phyloP scores from a whole-genome alignment of 306 rosid species.

The Lupinus albus region DNA sequence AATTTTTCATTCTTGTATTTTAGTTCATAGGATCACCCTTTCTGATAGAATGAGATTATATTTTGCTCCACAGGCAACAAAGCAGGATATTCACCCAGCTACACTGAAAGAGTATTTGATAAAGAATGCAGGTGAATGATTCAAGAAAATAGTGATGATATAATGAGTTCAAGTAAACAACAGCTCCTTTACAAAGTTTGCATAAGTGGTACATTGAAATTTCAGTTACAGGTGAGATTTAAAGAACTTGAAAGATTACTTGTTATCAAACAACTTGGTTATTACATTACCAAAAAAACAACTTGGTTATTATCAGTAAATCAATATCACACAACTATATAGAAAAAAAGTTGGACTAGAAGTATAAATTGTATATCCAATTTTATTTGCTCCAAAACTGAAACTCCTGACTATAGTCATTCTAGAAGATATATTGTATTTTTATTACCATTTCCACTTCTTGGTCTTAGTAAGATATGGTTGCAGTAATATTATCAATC shows the following conservation, averaged over 20 bases:
- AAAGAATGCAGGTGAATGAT: slow-evolving; percentile 37
- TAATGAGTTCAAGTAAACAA: slow-evolving; percentile 23
- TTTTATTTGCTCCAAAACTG: slow-evolving; percentile 2
- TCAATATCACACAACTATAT: slow-evolving; percentile 4
- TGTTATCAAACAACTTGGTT: slow-evolving; percentile 25
- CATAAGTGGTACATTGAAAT: slow-evolving; percentile 8
- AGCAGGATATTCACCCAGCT: slow-evolving; percentile 49
- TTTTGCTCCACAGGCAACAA: slow-evolving; percentile 52
- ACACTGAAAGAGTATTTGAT: slow-evolving; percentile 55
- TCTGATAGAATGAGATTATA: slow-evolving; percentile 23
- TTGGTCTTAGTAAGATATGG: background rate
- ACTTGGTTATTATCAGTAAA: slow-evolving; percentile 35
- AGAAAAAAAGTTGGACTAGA: slow-evolving; percentile 13
- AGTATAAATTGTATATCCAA: slow-evolving; percentile 18
- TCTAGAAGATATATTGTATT: slow-evolving; percentile 8
- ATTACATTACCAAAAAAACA: too few relatives aligned
- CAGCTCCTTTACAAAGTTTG: slow-evolving; percentile 15
- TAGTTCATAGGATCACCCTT: slow-evolving; percentile 28
- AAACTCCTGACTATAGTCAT: slow-evolving; percentile 3
- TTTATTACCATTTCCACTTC: background rate
- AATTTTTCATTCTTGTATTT: slow-evolving; percentile 15
- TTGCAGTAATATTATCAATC: too few relatives aligned
- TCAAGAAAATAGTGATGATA: slow-evolving; percentile 26
- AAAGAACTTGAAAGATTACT: slow-evolving; percentile 15
- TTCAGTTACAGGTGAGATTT: slow-evolving; percentile 14